A percentile compares a stretch with the other conserved stretches of the same genome.
Conservation (phyloP, 2,329 filamentous ascomycete genomes). For the Pyricularia sp. region DNA sequence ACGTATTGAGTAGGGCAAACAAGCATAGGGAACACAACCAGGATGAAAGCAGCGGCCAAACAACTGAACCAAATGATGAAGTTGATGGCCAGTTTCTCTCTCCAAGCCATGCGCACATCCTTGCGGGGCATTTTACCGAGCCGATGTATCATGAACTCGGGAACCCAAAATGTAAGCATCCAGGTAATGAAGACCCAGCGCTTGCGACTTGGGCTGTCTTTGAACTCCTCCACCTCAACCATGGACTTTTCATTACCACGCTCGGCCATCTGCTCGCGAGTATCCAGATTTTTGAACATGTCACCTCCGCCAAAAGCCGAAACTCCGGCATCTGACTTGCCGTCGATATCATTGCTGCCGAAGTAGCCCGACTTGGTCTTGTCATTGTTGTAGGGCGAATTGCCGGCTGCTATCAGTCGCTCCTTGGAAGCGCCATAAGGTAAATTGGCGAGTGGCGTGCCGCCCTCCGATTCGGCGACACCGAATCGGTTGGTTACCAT, state of each 20-base stretch:
- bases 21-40: conserved; percentile 67
- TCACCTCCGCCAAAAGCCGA: conserved; percentile 90
- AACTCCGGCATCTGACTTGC: conserved; percentile 81
- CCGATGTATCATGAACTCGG: conserved; percentile 70
- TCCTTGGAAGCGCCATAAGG: conserved; percentile 56
- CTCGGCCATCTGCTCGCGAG: conserved; percentile 87
- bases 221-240: conserved; percentile 80
- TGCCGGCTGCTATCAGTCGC: conserved; percentile 29
- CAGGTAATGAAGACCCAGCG: conserved; percentile 85
- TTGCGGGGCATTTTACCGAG: conserved; percentile 83
- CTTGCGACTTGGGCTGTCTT: conserved; percentile 70
- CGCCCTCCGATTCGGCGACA: conserved; percentile 50
- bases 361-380: conserved; percentile 75
- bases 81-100: conserved; percentile 97
- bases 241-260: conserved; percentile 87
- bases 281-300: conserved; percentile 97
- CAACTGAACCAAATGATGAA: conserved; percentile 91
- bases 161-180: conserved; percentile 75
- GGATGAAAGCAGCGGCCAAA: conserved; percentile 72
- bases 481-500: conserved; percentile 44
- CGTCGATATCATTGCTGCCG: conserved; percentile 65
- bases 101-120: conserved; percentile 87
- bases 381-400: conserved; percentile 50
- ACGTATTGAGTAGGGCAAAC: conserved; percentile 91
- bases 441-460: conserved; percentile 43